Conservation (phyloP, 352 stramenopile genomes). For the Phytophthora citricola region DNA sequence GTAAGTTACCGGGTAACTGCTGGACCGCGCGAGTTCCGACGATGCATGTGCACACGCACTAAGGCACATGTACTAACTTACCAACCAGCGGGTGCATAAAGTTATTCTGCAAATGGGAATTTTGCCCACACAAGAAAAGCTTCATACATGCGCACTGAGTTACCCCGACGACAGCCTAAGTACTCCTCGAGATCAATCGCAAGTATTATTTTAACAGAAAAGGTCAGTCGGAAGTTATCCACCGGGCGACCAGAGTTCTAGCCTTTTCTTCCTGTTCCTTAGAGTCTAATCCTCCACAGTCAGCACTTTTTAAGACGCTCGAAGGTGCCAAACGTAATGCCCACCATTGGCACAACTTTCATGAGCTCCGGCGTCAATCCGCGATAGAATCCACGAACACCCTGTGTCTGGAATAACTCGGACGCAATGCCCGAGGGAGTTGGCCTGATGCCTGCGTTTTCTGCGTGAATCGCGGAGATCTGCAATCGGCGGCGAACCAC, state of each 20-base stretch:
- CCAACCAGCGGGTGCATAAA: too few relatives aligned
- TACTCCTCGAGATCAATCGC: constrained; percentile 11
- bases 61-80: too few relatives aligned
- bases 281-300: constrained; percentile 67
- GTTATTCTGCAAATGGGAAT: too few relatives aligned
- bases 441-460: constrained; percentile 68
- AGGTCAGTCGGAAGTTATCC: constrained; percentile 22
- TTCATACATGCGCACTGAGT: not conserved
- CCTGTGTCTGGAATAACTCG: constrained; percentile 75
- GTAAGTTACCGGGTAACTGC: too few relatives aligned
- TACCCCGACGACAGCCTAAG: not conserved
- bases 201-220: constrained; percentile 39
- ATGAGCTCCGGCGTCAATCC: constrained; percentile 94
- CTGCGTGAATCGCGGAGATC: constrained; percentile 91
- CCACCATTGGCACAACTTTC: constrained; percentile 98
- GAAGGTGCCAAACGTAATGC: constrained; percentile 96
- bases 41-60: too few relatives aligned
- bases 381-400: constrained; percentile 85
- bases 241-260: constrained; percentile 37
- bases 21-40: too few relatives aligned
- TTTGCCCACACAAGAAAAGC: too few relatives aligned
- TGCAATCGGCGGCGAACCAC: constrained; percentile 94
- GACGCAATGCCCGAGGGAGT: constrained; percentile 77
- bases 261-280: constrained; percentile 19
- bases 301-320: constrained; percentile 94